Percentiles rank a stretch among this genome's conserved stretches.
Evolutionary conservation across 331 rosid genomes (phyloP).

Genomic region (Malus hybrid): DNA sequence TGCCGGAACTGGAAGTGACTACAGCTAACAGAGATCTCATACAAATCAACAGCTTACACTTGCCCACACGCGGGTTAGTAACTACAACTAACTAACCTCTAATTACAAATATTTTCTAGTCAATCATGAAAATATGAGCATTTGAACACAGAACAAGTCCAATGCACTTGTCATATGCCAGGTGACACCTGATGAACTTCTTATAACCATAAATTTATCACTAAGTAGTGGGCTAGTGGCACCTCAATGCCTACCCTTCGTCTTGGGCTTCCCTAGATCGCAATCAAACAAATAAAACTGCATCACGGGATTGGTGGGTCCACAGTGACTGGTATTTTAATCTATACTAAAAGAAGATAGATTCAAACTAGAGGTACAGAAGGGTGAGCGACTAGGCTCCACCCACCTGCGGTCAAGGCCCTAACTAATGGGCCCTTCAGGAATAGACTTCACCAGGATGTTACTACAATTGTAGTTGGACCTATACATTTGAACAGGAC

Average conservation of each 20-base stretch:
- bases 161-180: background rate
- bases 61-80: background rate
- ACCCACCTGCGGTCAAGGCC: background rate
- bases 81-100: background rate
- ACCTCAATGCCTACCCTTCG: background rate
- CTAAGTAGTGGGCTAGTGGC: background rate
- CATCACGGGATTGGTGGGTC: background rate
- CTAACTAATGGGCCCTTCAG: background rate
- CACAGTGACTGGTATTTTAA: background rate
- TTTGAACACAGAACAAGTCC: background rate
- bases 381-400: background rate
- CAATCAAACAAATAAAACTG: background rate
- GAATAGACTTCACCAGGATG: background rate
- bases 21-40: background rate
- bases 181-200: too few relatives aligned
- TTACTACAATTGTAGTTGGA: background rate
- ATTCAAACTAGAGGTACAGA: background rate
- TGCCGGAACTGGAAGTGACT: background rate
- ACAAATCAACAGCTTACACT: background rate
- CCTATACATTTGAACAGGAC: background rate
- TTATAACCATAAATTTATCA: background rate
- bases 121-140: background rate
- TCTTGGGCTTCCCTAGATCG: background rate
- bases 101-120: background rate
- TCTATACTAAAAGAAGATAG: background rate